Conservation (phyloP, 345 rosid genomes). For the Physaria fendleri region DNA sequence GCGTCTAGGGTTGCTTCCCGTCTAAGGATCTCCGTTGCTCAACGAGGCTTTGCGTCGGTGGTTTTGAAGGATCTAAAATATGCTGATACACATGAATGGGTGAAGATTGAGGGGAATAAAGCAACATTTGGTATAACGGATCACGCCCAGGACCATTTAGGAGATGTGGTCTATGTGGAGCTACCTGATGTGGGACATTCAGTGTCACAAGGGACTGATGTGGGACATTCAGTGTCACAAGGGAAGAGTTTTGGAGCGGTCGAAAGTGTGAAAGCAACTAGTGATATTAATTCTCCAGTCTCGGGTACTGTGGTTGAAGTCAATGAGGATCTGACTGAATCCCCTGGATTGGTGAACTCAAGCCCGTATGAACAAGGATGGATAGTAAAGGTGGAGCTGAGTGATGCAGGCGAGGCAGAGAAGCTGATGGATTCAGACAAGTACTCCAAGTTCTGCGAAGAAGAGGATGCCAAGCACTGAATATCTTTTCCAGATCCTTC, state of each 20-base stretch:
- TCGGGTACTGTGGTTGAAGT: conserved; percentile 79
- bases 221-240: conserved; percentile 54
- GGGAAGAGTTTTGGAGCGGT: conserved; percentile 89
- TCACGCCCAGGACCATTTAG: conserved; percentile 96
- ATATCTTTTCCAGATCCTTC: not conserved
- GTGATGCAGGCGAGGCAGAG: no score
- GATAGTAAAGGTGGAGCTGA: conserved; percentile 91
- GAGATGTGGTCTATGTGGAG: conserved; percentile 94
- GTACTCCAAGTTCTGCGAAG: no score
- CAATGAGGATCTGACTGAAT: conserved; percentile 48
- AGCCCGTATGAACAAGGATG: conserved; percentile 83
- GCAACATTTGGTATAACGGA: conserved; percentile 89
- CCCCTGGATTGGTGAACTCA: conserved; percentile 85
- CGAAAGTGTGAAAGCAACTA: conserved; percentile 98
- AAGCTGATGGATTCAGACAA: no score
- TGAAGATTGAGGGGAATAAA: conserved; percentile 63
- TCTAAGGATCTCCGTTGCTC: conserved; percentile 71
- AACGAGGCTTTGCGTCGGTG: conserved; percentile 69
- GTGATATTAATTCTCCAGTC: conserved; percentile 88
- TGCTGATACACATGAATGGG: conserved; percentile 93
- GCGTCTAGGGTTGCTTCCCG: conserved; percentile 87
- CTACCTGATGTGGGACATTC: conserved; percentile 69
- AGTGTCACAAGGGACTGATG: no score
- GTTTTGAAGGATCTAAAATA: conserved; percentile 82
- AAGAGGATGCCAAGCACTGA: conserved; percentile 86